Evolutionary conservation across 768 basidiomycete genomes (phyloP).

Genomic region (Tylopilus felleus): DNA sequence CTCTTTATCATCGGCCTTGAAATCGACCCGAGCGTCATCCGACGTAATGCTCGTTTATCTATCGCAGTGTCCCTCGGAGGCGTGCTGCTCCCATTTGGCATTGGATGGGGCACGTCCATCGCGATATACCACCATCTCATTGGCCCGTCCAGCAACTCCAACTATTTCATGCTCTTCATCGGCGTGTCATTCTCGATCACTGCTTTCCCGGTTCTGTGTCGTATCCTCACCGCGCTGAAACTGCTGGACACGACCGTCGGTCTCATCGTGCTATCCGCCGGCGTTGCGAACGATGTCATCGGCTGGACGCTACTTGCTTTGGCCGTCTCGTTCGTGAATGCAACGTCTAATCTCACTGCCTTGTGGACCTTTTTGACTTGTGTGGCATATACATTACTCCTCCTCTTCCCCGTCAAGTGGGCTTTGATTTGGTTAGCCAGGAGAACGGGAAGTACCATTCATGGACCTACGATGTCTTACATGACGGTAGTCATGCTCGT

Average conservation of each 20-base stretch:
- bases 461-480: constrained; percentile 81
- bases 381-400: constrained; percentile 74
- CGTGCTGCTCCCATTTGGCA: constrained; percentile 80
- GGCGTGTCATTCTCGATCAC: constrained; percentile 90
- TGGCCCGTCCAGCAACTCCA: constrained; percentile 55
- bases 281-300: constrained; percentile 86
- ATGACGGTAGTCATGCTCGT: constrained; percentile 83
- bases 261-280: constrained; percentile 87
- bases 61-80: constrained; percentile 72
- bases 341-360: constrained; percentile 76
- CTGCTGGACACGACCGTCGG: constrained; percentile 91
- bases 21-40: constrained; percentile 79
- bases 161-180: constrained; percentile 92
- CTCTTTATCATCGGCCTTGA: constrained; percentile 93
- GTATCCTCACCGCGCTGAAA: constrained; percentile 86
- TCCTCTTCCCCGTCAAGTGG: constrained; percentile 65
- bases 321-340: constrained; percentile 89
- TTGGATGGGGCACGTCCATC: constrained; percentile 74
- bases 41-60: constrained; percentile 67
- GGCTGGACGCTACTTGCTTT: constrained; percentile 90
- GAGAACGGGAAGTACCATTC: constrained; percentile 74
- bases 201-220: constrained; percentile 85
- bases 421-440: constrained; percentile 69
- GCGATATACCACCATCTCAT: constrained; percentile 78
- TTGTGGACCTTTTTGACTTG: constrained; percentile 81